These are phyloP conservation scores for Rhizopus delemar DNA, from an alignment of 371 early-diverging fungal species.

Conservation along the genomic window DNA sequence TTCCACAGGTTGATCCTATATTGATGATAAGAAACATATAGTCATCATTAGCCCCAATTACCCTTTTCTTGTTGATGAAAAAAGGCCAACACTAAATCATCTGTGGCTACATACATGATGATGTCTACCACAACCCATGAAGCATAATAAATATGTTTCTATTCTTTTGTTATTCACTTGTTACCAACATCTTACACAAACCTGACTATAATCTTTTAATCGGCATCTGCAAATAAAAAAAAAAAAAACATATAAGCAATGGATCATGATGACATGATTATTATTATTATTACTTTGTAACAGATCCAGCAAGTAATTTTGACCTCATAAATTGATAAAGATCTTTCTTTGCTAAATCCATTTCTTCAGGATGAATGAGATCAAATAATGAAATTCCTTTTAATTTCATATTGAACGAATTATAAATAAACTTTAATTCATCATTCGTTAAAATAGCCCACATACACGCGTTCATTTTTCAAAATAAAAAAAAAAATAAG, in stretches of 20 bases:
- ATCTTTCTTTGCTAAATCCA: conserved; percentile 54
- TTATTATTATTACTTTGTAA: conserved; percentile 52
- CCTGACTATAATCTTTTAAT: conserved; percentile 18
- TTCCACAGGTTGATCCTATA: conserved; percentile 3
- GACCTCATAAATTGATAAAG: conserved; percentile 50
- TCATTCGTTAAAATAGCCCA: conserved; percentile 36
- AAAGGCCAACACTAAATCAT: conserved; percentile 55
- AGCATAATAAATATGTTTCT: conserved; percentile 5
- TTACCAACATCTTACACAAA: not conserved
- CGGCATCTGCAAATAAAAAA: conserved; percentile 28
- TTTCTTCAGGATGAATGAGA: conserved; percentile 64
- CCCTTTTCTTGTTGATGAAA: conserved; percentile 42
- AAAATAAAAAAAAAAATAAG: conserved; percentile 10
- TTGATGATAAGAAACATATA: not conserved
- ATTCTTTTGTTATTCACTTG: conserved; percentile 1
- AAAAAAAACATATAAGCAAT: conserved; percentile 1
- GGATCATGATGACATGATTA: conserved; percentile 6
- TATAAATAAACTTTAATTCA: conserved; percentile 29
- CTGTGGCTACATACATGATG: conserved; percentile 61
- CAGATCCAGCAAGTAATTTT: conserved; percentile 52
- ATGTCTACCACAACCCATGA: conserved; percentile 54
- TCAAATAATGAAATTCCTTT: conserved; percentile 54
- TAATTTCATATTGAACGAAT: conserved; percentile 22
- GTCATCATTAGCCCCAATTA: no score
- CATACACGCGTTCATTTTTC: conserved; percentile 26